Evolutionary conservation across 2,329 filamentous ascomycete genomes (phyloP), one percentile per base, ranked within the genome.

Genomic region (Xylariaceae sp.): DNA sequence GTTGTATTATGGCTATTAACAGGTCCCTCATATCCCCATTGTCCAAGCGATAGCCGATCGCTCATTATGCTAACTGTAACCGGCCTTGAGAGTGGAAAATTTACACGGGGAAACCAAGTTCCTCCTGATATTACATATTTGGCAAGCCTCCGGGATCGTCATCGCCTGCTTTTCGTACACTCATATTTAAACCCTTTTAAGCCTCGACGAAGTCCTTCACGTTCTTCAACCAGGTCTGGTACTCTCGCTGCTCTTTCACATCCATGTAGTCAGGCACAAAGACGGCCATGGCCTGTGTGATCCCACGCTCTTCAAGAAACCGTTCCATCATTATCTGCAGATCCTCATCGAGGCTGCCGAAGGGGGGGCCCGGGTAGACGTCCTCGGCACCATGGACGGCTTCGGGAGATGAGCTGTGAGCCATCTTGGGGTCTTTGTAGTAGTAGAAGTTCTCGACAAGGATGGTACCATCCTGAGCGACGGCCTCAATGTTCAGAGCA

Each of bases 221-320:
- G 73, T 90, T 90, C 75, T 87, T 84, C 75, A 99, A 80, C 95
- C 96, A 99, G 65, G 84, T 80, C 61, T 96, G 80, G 77, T 99
- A 99, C 83, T 99, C 95, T 79, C 87, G 90, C 86, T 98, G 94
- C 86, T 99, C 95, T 88, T 99, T 99, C 78, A 90, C 86, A 74
- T 98, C 92, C 71, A 98, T 93, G 79, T 96, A 99, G 75, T 98
- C 93, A 33, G 93, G 92, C 40, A 96, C 88, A 76, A 98, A 97
- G 66, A 93, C 79, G 51, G 93, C 94, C 68, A 99, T 84, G 57
- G 88, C 85, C 68, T 89, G 87, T 71, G 94, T 92, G 77, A 99
- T 86, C 64, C 94, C 95, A 68, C 95, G 87, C 84, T 97, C 95
- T 76, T 96, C 92, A 63, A 99, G 85, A 80, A 94, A 99, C 68